These are phyloP conservation scores for Trichophyton schoenleinii DNA, from an alignment of 2,329 filamentous ascomycete genomes.

Conservation along the genomic window DNA sequence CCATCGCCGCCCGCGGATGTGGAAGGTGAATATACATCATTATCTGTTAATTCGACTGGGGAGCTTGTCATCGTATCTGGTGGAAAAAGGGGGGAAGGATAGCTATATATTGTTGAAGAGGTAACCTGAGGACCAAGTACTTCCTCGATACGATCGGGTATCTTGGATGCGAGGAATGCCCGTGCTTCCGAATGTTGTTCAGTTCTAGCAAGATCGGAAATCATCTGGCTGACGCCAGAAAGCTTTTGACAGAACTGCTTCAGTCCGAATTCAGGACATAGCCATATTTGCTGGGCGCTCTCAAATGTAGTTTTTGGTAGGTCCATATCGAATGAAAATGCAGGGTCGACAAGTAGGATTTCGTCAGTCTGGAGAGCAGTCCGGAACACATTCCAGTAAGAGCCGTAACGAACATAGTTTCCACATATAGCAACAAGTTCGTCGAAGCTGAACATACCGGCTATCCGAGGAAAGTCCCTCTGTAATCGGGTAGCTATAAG, in stretches of 20 bases:
- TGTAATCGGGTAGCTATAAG: constrained; percentile 12
- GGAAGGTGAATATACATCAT: constrained; percentile 10
- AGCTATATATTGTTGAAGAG: constrained; percentile 2
- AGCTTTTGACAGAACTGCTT: constrained; percentile 15
- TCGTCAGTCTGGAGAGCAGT: constrained; percentile 13
- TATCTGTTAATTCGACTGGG: constrained; percentile 10
- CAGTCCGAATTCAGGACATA: constrained; percentile 12
- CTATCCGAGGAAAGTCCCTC: constrained; percentile 10
- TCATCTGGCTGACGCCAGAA: constrained; percentile 15
- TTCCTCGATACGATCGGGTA: constrained; percentile 14
- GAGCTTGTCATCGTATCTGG: constrained; percentile 9
- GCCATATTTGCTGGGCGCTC: constrained; percentile 12
- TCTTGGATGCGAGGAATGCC: constrained; percentile 13
- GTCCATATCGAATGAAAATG: constrained; percentile 14
- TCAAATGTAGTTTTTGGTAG: constrained; percentile 14
- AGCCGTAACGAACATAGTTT: constrained; percentile 14
- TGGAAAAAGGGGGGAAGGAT: constrained; percentile 6
- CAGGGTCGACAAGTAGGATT: constrained; percentile 14
- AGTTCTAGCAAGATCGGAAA: constrained; percentile 12
- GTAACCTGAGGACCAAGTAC: constrained; percentile 11
- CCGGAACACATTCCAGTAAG: constrained; percentile 13
- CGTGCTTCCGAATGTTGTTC: constrained; percentile 11
- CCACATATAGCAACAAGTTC: constrained; percentile 11
- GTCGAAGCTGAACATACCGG: constrained; percentile 11
- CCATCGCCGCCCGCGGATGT: constrained; percentile 10